Base-by-base conservation (phyloP, 306 rosid species). In the Trifolium pratense region DNA sequence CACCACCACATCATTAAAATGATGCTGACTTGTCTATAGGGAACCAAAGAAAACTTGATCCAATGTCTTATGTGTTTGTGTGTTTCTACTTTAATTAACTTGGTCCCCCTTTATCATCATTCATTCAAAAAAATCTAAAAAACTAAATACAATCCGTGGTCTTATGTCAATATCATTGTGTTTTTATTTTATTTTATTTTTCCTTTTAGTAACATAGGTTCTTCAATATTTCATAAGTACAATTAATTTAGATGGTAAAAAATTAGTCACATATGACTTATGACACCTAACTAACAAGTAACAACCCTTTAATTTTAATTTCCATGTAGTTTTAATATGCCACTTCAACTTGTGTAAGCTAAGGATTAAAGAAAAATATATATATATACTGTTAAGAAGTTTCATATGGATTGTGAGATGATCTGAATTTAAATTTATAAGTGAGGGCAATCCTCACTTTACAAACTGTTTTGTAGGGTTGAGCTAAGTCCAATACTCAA, bases 1-100 rank as follows among this genome's bases (percentile, higher is more conserved):
- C 75, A 57, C 79, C 76, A 57, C 79, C 76, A 78, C 81, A 69
- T 75, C 78, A 60, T 56, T 56, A 75, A 81, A 52, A 72, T 73
- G 75, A 46, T 16, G 69, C 43, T 71, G 82, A 80, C 85, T 70
- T 72, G 53, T 70, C 70, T 70, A 68, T 25, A 56, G 66, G 68
- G 56, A 66, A 56, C 62, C 62, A 56, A 23, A 46, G 12, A 40
- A 67, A 43, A 55, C 53, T 67, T 76, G 57, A 57, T 66, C 67
- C 68, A 51, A 73, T 77, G 34, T 56, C 18, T 52, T 52, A 18
- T 58, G 37, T 58, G 32, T 73, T 51, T 65, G 34, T 72, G 66
- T 71, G 58, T 70, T 62, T 60, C 81, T 65, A 74, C 79, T 76
- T 80, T 59, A 59, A 29, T 31, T 73, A 43, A 70, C 51, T 73